A percentile compares a stretch with the other conserved stretches of the same genome.
phyloP scores from a whole-genome alignment of 768 basidiomycete genomes.

The Pleurotus platypus region DNA sequence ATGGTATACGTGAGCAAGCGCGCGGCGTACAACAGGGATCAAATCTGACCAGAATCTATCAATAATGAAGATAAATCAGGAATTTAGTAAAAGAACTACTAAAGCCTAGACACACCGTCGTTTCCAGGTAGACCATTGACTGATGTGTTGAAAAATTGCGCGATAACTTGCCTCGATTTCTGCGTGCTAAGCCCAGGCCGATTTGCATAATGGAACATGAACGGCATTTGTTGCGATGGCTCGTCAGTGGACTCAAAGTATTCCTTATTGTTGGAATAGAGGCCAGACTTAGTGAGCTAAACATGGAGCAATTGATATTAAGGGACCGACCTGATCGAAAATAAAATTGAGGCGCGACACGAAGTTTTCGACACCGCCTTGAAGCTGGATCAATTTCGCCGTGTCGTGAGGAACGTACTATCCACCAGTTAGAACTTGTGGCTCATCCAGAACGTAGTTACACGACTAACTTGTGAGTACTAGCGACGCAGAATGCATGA shows the following conservation, averaged over 20 bases:
- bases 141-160: slow-evolving; percentile 53
- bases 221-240: slow-evolving; percentile 65
- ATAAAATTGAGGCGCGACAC: slow-evolving; percentile 54
- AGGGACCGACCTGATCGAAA: slow-evolving; percentile 41
- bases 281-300: too few relatives aligned
- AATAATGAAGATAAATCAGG: slow-evolving; percentile 15
- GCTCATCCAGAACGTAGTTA: neutral
- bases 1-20: slow-evolving; percentile 7
- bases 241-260: slow-evolving; percentile 66
- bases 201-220: slow-evolving; percentile 69
- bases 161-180: slow-evolving; percentile 50
- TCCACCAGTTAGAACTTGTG: neutral
- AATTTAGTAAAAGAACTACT: neutral
- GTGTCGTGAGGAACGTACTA: slow-evolving; percentile 67
- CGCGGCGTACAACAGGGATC: too few relatives aligned
- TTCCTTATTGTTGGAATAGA: slow-evolving; percentile 24
- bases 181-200: slow-evolving; percentile 56
- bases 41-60: slow-evolving; percentile 20
- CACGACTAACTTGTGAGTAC: slow-evolving; percentile 51
- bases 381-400: slow-evolving; percentile 55
- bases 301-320: neutral
- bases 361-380: slow-evolving; percentile 55
- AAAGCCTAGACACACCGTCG: slow-evolving; percentile 41
- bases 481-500: slow-evolving; percentile 14
- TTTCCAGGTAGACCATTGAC: slow-evolving; percentile 59